Evolutionary conservation across 2,329 filamentous ascomycete species (phyloP).

Genomic region (Colletotrichum noveboracense): DNA sequence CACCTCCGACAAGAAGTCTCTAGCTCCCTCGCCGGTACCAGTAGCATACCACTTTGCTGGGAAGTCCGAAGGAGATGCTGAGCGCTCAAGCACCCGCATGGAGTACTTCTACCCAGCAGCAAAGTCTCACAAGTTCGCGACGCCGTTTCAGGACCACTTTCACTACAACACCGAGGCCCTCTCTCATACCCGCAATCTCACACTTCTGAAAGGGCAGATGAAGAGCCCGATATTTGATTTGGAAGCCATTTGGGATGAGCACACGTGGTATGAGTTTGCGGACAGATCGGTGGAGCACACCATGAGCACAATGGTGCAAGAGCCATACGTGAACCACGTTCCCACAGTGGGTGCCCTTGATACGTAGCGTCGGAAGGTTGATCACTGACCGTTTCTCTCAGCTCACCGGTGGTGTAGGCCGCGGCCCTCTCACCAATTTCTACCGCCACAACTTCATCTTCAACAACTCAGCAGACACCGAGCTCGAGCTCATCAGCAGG

Average conservation of each 20-base stretch:
- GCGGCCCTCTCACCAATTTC: constrained; percentile 66
- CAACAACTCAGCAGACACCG: constrained; percentile 70
- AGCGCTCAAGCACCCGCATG: not conserved
- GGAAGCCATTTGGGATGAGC: constrained; percentile 80
- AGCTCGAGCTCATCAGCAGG: constrained; percentile 71
- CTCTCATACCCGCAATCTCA: constrained; percentile 68
- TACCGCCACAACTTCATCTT: constrained; percentile 79
- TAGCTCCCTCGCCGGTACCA: not conserved
- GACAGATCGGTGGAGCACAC: constrained; percentile 74
- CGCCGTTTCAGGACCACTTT: constrained; percentile 56
- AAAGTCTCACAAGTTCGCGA: constrained; percentile 42
- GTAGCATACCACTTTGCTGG: constrained; percentile 21
- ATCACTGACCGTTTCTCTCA: constrained; percentile 18
- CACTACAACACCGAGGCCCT: constrained; percentile 59
- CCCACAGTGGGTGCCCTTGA: constrained; percentile 51
- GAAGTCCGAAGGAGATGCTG: constrained; percentile 12
- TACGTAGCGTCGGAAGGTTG: not conserved
- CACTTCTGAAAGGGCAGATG: constrained; percentile 67
- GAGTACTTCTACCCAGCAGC: constrained; percentile 46
- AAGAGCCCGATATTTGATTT: constrained; percentile 74
- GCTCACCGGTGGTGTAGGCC: constrained; percentile 73
- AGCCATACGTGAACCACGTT: constrained; percentile 81
- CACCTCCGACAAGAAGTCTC: not conserved
- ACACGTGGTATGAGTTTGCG: constrained; percentile 73
- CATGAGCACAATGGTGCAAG: constrained; percentile 80